Evolutionary conservation across 331 rosid genomes (phyloP).

Genomic region (Cucumis variabilis): DNA sequence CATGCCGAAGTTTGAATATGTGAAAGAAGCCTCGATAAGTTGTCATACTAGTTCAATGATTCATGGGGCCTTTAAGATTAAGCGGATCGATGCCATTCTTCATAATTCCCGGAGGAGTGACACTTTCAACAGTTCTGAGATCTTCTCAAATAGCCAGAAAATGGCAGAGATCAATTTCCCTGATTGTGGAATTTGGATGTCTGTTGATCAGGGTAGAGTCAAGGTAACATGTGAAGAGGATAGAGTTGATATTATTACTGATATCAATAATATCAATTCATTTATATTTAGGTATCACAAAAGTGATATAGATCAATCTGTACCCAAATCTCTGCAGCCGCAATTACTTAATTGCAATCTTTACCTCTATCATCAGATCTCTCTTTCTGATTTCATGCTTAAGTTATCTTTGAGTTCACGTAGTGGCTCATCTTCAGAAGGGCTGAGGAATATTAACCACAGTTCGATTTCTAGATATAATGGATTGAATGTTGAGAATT

Average conservation of each 20-base stretch:
- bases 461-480: conserved; percentile 45
- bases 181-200: conserved; percentile 76
- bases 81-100: conserved; percentile 63
- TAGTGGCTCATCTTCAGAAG: conserved; percentile 47
- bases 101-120: conserved; percentile 64
- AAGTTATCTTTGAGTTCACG: conserved; percentile 45
- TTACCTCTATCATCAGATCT: conserved; percentile 66
- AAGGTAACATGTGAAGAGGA: conserved; percentile 64
- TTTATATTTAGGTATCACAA: conserved; percentile 57
- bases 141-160: conserved; percentile 41
- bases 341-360: conserved; percentile 56
- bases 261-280: conserved; percentile 56
- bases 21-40: conserved; percentile 41
- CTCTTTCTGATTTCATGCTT: conserved; percentile 60
- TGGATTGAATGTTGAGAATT: conserved; percentile 46
- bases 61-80: conserved; percentile 54
- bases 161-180: conserved; percentile 57
- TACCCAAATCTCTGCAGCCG: conserved; percentile 48
- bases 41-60: conserved; percentile 46
- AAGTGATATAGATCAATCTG: conserved; percentile 47
- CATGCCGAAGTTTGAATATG: conserved; percentile 43
- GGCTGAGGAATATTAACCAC: conserved; percentile 38
- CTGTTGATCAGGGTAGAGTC: conserved; percentile 58
- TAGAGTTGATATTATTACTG: conserved; percentile 55
- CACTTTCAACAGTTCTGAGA: conserved; percentile 40